Evolutionary conservation across 768 basidiomycete species (phyloP).

Genomic region (Hypsizygus marmoreus): DNA sequence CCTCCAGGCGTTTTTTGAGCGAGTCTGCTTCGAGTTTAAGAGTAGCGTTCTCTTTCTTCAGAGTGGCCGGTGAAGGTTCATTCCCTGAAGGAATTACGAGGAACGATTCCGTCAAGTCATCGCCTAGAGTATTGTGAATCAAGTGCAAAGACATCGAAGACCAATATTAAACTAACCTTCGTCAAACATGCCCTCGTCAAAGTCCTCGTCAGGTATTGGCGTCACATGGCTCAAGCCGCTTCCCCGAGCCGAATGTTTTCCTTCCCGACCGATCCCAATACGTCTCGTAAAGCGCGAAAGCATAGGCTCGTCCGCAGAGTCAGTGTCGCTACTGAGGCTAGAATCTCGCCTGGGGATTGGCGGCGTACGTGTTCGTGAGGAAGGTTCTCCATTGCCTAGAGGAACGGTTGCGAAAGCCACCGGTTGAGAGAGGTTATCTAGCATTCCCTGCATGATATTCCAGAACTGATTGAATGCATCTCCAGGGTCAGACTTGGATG

Average conservation of each 20-base stretch:
- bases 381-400: slow-evolving; percentile 47
- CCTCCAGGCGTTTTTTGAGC: slow-evolving; percentile 57
- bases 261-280: slow-evolving; percentile 44
- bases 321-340: slow-evolving; percentile 65
- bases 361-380: slow-evolving; percentile 27
- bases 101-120: slow-evolving; percentile 81
- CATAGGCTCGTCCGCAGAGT: slow-evolving; percentile 61
- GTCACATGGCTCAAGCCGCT: slow-evolving; percentile 14
- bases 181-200: slow-evolving; percentile 65
- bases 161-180: slow-evolving; percentile 50
- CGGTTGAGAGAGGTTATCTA: slow-evolving; percentile 84
- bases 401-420: slow-evolving; percentile 85
- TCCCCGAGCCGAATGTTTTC: slow-evolving; percentile 17
- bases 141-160: background rate
- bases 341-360: slow-evolving; percentile 43
- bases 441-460: slow-evolving; percentile 84
- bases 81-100: slow-evolving; percentile 68
- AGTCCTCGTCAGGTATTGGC: slow-evolving; percentile 43
- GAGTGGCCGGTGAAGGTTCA: slow-evolving; percentile 46
- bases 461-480: slow-evolving; percentile 91
- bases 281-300: slow-evolving; percentile 56
- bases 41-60: slow-evolving; percentile 67
- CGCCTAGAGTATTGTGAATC: slow-evolving; percentile 37
- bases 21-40: slow-evolving; percentile 63
- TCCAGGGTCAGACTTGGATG: slow-evolving; percentile 68